Base-by-base conservation (phyloP, 1,139 yeast genomes). In the Nakaseomyces kungkrabaensis region DNA sequence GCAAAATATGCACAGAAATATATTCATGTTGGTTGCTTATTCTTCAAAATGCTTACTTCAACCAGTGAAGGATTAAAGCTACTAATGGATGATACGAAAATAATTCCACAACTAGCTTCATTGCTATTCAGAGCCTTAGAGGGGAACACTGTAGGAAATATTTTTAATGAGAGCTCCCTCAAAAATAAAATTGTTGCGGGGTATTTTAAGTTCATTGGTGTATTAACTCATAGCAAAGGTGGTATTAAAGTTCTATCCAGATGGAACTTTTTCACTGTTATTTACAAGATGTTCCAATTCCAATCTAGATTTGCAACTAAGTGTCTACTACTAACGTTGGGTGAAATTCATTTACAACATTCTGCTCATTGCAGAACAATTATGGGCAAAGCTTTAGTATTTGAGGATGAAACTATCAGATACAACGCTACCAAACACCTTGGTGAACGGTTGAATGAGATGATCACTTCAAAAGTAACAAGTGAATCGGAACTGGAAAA, bases 91-190 rank as follows among this genome's bases (percentile, higher is more conserved):
- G 84, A 80, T 48, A 86, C 85, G 61, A 90, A 90, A 65, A 73
- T 90, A 7, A 65, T 92, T 29, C 85, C 96, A 1, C 97, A 89
- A 61, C 72, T 92, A 50, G 87, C 95, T 0, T 96, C 90, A 58
- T 80, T 94, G 44, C 71, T 90, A 46, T 94, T 95, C 0, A 96
- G 89, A 66, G 74, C 67, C 10, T 62, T 66, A 61, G 68, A 66
- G 42, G 67, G 67, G 2, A 71, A 78, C 4, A 82, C 92, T 1
- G 69, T 77, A 5, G 95, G 85, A 50, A 90, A 95, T 7, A 74
- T 90, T 4, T 78, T 92, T 53, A 79, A 88, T 0, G 74, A 72
- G 46, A 71, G 68, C 4, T 71, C 88, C 43, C 65, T 92, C 45
- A 79, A 77, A 43, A 72, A 73, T 2, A 85, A 96, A 0, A 68